Base-by-base conservation (phyloP, 2,329 filamentous ascomycete species). In the Pseudogymnoascus sp. region DNA sequence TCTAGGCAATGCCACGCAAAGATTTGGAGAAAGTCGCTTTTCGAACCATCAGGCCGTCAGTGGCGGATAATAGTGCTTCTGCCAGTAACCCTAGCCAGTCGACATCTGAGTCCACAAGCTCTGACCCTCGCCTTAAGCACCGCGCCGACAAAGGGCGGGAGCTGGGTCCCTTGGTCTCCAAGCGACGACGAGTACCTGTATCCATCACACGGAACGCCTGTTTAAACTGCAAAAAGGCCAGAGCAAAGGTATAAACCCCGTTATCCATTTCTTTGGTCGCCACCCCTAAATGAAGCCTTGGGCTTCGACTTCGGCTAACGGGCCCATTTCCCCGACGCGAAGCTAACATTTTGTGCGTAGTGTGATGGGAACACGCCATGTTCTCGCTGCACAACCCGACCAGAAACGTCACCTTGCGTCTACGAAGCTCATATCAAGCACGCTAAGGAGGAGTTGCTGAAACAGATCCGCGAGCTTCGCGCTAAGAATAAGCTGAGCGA, bases 351-450 rank as follows among this genome's bases (percentile, higher is more conserved):
- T 40, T 60, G 19, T 60, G 35, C 3, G 59, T 63, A 74, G 73
- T 75, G 72, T 64, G 73, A 75, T 68, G 73, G 73, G 13, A 67
- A 71, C 61, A 68, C 69, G 60, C 72, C 72, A 31, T 75, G 73
- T 64, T 67, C 67, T 53, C 70, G 72, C 62, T 75, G 73, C 67
- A 64, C 66, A 15, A 64, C 64, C n/a, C 70, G 69, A 26, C 53
- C 63, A 42, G 67, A 70, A 29, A 64, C 56, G n/a, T 66, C 67
- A 9, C 65, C 70, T 7, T 75, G 73, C 60, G 42, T 68, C 19
- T 75, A 74, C 67, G 71, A 73, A 59, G 67, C 72, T 21, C 72
- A 74, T 66, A 68, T 71, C 66, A 75, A 75, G 63, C 70, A 72
- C 65, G 71, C 70, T 21, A 75, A 75, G 62, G 72, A 71, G 63